Percentiles rank a stretch among this genome's conserved stretches.
Conservation (phyloP, 2,329 filamentous ascomycete genomes). For the Colletotrichum euphorbiae region DNA sequence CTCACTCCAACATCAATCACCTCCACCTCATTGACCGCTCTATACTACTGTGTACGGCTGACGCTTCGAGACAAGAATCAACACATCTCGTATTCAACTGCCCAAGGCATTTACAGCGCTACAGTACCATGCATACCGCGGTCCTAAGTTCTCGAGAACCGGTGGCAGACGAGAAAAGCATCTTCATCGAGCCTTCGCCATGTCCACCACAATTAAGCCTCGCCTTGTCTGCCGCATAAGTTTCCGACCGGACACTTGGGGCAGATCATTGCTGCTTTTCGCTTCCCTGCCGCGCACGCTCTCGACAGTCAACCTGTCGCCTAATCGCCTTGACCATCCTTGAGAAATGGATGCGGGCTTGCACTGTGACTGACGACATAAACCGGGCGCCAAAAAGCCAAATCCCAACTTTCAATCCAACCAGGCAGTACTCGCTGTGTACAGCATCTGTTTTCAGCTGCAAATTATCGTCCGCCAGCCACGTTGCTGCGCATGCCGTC, state of each 20-base stretch:
- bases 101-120: too few species aligned
- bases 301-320: background rate
- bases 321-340: background rate
- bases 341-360: conserved; percentile 3
- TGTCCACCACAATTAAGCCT: background rate
- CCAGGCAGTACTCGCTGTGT: background rate
- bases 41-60: too few species aligned
- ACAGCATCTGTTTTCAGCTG: background rate
- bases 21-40: too few species aligned
- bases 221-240: background rate
- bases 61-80: too few species aligned
- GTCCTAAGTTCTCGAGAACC: too few species aligned
- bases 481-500: conserved; percentile 19
- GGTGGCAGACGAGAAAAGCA: background rate
- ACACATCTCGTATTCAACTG: too few species aligned
- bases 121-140: too few species aligned
- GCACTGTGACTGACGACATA: background rate
- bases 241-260: background rate
- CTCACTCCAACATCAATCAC: too few species aligned
- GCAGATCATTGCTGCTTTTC: conserved; percentile 33
- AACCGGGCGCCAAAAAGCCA: background rate
- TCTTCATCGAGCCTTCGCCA: background rate
- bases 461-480: conserved; percentile 15
- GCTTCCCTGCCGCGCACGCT: conserved; percentile 5
- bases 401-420: too few species aligned